Percentiles rank a stretch among this genome's conserved stretches.
Conservation (phyloP, 257 asterid genomes). For the Petrea volubilis region DNA sequence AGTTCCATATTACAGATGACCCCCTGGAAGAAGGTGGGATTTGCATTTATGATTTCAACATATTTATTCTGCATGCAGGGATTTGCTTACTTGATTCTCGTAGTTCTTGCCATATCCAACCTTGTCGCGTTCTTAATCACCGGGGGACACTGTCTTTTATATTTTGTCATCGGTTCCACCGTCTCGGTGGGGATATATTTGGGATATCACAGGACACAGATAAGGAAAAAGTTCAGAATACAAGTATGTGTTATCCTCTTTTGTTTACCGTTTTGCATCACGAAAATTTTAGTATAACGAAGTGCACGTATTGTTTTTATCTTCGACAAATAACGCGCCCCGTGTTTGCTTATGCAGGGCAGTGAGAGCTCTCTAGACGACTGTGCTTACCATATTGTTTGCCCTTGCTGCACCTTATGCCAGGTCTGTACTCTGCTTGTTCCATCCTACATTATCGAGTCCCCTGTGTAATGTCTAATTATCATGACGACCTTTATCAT, state of each 20-base stretch:
- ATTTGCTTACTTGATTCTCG: slow-evolving; percentile 47
- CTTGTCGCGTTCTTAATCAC: slow-evolving; percentile 62
- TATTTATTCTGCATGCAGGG: slow-evolving; percentile 57
- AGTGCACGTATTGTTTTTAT: no score
- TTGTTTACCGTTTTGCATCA: neutral
- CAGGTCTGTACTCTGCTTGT: no score
- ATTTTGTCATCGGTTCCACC: slow-evolving; percentile 56
- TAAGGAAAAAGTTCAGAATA: slow-evolving; percentile 80
- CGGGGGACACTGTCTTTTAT: slow-evolving; percentile 53
- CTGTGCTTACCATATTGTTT: slow-evolving; percentile 73
- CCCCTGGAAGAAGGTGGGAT: no score
- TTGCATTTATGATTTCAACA: no score
- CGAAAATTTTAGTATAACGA: no score
- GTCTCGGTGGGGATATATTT: slow-evolving; percentile 54
- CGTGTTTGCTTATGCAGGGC: slow-evolving; percentile 60
- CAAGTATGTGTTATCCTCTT: slow-evolving; percentile 51
- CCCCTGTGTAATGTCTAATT: no score
- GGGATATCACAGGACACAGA: slow-evolving; percentile 74
- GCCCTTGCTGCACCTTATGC: slow-evolving; percentile 89
- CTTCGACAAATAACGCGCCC: slow-evolving; percentile 12
- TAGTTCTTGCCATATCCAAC: slow-evolving; percentile 47
- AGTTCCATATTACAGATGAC: no score
- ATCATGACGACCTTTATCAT: no score
- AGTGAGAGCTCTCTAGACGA: slow-evolving; percentile 70
- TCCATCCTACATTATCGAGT: no score